Evolutionary conservation across 2,329 filamentous ascomycete species (phyloP).

Genomic region (Cadophora luteo-olivacea): DNA sequence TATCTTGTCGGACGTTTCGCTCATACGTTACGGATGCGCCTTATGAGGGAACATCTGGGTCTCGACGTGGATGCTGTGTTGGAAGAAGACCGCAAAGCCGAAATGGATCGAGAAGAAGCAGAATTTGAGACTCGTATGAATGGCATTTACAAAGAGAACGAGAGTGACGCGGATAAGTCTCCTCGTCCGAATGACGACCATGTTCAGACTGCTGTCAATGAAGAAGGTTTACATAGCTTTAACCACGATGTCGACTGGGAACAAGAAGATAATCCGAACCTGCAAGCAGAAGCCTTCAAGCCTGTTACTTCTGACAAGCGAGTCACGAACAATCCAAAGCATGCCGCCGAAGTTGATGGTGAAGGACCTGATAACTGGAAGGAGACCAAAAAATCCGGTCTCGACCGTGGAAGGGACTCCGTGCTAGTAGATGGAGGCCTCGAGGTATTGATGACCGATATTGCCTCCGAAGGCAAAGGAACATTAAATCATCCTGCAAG

Average conservation of each 20-base stretch:
- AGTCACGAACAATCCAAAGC: constrained; percentile 65
- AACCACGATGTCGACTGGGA: constrained; percentile 71
- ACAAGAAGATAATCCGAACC: constrained; percentile 44
- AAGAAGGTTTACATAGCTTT: constrained; percentile 68
- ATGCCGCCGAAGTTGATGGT: constrained; percentile 77
- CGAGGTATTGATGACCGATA: constrained; percentile 73
- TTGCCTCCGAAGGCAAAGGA: constrained; percentile 69
- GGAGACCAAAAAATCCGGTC: constrained; percentile 63
- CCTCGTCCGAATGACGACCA: constrained; percentile 48
- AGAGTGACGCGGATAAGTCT: constrained; percentile 25
- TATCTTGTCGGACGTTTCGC: constrained; percentile 93
- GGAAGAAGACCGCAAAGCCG: constrained; percentile 75
- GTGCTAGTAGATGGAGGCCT: constrained; percentile 67
- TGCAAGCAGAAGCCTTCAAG: constrained; percentile 52
- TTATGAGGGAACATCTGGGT: constrained; percentile 98
- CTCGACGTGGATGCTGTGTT: constrained; percentile 91
- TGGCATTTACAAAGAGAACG: constrained; percentile 63
- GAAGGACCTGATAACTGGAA: constrained; percentile 80
- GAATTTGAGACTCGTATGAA: constrained; percentile 66
- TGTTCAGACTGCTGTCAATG: constrained; percentile 54
- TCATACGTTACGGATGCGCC: constrained; percentile 86
- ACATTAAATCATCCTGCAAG: constrained; percentile 60
- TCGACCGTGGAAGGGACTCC: constrained; percentile 73
- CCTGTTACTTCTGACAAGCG: constrained; percentile 54
- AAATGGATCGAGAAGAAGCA: constrained; percentile 62